Evolutionary conservation across 768 basidiomycete species (phyloP).

Genomic region (Piloderma croceum): DNA sequence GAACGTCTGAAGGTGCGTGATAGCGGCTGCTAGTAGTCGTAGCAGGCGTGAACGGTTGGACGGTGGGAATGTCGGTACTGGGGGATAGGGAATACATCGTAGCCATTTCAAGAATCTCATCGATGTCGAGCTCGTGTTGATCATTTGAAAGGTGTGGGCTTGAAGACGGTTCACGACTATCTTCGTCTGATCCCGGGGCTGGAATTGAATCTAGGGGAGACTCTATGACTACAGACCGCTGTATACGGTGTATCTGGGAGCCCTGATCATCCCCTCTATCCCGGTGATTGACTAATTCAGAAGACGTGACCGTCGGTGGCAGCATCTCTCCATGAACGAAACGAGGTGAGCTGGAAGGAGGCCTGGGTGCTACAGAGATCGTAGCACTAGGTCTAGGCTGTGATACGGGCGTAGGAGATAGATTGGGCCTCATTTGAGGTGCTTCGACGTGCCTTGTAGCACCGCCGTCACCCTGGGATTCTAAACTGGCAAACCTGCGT

Average conservation of each 20-base stretch:
- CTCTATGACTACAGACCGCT: background rate
- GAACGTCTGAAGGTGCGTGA: too few relatives aligned
- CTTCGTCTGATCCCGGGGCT: slow-evolving; percentile 4
- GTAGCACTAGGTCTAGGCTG: background rate
- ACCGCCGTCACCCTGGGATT: slow-evolving; percentile 1
- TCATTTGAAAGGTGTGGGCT: slow-evolving; percentile 27
- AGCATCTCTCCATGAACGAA: slow-evolving; percentile 6
- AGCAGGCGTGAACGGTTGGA: too few relatives aligned
- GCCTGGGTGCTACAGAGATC: background rate
- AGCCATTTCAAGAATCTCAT: slow-evolving; percentile 51
- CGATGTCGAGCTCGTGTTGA: slow-evolving; percentile 44
- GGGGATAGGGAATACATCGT: slow-evolving; percentile 26
- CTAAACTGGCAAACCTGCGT: slow-evolving; percentile 5
- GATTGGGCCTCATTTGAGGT: slow-evolving; percentile 21
- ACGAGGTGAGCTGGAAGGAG: background rate
- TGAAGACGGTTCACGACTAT: slow-evolving; percentile 9
- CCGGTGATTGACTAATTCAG: slow-evolving; percentile 27
- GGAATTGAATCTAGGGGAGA: background rate
- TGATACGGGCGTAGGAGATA: slow-evolving; percentile 11
- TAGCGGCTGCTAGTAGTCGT: too few relatives aligned
- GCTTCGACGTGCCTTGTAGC: background rate
- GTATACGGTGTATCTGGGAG: background rate
- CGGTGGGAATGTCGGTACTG: too few relatives aligned
- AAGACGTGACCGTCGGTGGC: slow-evolving; percentile 21
- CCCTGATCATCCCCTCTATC: slow-evolving; percentile 5